Conservation (phyloP, 129 eudicot species). For the Calendula officinalis region DNA sequence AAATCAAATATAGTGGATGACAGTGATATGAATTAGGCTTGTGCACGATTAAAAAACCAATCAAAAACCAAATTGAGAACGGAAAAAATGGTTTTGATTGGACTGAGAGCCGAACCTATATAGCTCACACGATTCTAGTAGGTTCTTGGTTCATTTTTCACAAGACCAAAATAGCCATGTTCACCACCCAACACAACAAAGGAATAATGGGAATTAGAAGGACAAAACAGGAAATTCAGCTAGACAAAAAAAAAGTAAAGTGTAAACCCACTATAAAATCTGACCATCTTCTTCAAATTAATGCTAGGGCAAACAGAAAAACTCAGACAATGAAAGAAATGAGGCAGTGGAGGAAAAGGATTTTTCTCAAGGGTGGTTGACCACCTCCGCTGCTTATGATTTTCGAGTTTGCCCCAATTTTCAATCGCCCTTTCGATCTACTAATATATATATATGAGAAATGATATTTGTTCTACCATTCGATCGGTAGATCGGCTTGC, state of each 20-base stretch:
- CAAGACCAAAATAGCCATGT: too few relatives aligned
- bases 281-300: background rate
- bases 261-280: background rate
- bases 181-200: too few relatives aligned
- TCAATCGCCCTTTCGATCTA: slow-evolving; percentile 20
- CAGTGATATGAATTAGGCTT: too few relatives aligned
- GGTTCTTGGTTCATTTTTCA: too few relatives aligned
- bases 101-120: too few relatives aligned
- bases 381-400: slow-evolving; percentile 26
- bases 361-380: slow-evolving; percentile 38
- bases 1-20: too few relatives aligned
- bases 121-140: too few relatives aligned
- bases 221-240: background rate
- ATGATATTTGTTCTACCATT: background rate
- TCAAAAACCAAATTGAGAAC: too few relatives aligned
- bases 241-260: too few relatives aligned
- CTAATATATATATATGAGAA: background rate
- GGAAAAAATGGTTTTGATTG: too few relatives aligned
- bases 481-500: background rate
- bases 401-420: slow-evolving; percentile 17
- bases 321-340: slow-evolving; percentile 21
- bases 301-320: background rate
- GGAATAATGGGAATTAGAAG: too few relatives aligned
- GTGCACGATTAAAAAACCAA: too few relatives aligned
- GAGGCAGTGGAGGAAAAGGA: slow-evolving; percentile 30